These are phyloP conservation scores for Smittium culicis DNA, from an alignment of 371 early-diverging fungal species.

Conservation along the genomic window DNA sequence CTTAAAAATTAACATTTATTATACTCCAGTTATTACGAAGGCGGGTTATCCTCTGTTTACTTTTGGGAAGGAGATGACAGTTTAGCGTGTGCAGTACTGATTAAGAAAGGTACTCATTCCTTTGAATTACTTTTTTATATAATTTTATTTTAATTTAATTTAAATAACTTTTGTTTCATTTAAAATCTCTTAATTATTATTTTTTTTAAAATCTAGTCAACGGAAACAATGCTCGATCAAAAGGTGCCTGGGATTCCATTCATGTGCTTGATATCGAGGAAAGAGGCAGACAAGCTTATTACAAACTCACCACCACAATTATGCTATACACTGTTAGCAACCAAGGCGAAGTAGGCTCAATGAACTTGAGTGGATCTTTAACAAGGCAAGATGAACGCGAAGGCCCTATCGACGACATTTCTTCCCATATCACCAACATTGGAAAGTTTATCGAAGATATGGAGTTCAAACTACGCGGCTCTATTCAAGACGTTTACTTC, in stretches of 20 bases:
- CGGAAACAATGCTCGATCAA: constrained; percentile 35
- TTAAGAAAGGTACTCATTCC: constrained; percentile 70
- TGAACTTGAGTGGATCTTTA: constrained; percentile 84
- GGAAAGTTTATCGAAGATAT: constrained; percentile 95
- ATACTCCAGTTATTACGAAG: constrained; percentile 58
- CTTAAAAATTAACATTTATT: background rate
- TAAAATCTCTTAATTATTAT: too few species aligned
- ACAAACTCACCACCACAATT: constrained; percentile 88
- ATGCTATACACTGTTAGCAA: constrained; percentile 77
- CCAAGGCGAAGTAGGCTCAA: constrained; percentile 39
- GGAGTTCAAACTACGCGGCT: constrained; percentile 89
- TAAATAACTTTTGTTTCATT: too few species aligned
- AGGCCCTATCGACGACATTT: constrained; percentile 51
- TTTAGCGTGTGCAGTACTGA: constrained; percentile 88
- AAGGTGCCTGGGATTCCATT: constrained; percentile 97
- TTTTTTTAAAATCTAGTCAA: constrained; percentile 6
- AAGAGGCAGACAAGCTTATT: constrained; percentile 67
- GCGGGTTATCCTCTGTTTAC: constrained; percentile 92
- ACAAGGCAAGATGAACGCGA: constrained; percentile 84
- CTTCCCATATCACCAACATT: constrained; percentile 79
- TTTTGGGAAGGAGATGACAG: constrained; percentile 82
- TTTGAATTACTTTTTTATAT: background rate
- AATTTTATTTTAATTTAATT: too few species aligned
- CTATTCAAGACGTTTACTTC: constrained; percentile 90
- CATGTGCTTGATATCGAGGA: constrained; percentile 86